phyloP scores from a whole-genome alignment of 2,329 filamentous ascomycete genomes.

The Escovopsis sp. region DNA sequence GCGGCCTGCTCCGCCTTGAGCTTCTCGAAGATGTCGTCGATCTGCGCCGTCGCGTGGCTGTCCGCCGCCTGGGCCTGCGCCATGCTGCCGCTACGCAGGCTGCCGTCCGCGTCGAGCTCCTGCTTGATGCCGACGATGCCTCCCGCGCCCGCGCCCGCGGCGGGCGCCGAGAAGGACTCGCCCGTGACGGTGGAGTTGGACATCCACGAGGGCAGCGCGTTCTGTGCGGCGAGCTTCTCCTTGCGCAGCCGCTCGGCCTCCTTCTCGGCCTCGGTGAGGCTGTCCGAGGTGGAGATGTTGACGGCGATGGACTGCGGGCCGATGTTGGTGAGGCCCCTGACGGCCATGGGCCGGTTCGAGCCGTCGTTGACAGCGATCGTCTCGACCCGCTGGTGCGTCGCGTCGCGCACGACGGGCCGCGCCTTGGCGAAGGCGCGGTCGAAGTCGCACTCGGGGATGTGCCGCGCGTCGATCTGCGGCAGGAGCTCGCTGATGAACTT shows the following conservation, averaged over 20 bases:
- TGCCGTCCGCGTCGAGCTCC: slow-evolving; percentile 32
- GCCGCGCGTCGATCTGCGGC: slow-evolving; percentile 58
- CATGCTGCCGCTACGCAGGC: slow-evolving; percentile 15
- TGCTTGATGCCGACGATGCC: slow-evolving; percentile 16
- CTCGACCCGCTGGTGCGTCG: slow-evolving; percentile 47
- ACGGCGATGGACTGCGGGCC: slow-evolving; percentile 55
- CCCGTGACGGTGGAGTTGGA: slow-evolving; percentile 53
- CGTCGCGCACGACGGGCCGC: slow-evolving; percentile 49
- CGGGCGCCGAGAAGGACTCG: slow-evolving; percentile 40
- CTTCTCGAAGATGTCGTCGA: slow-evolving; percentile 53
- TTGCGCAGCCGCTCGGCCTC: slow-evolving; percentile 48
- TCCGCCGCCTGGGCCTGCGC: slow-evolving; percentile 23
- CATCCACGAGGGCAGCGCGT: slow-evolving; percentile 58
- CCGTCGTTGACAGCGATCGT: slow-evolving; percentile 41
- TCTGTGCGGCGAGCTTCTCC: slow-evolving; percentile 50
- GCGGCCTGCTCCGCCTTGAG: slow-evolving; percentile 45
- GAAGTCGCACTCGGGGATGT: slow-evolving; percentile 61
- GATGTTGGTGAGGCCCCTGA: slow-evolving; percentile 51
- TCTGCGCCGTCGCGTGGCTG: slow-evolving; percentile 38
- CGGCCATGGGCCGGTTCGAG: slow-evolving; percentile 45
- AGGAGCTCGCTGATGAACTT: slow-evolving; percentile 63
- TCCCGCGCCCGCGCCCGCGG: slow-evolving; percentile 15
- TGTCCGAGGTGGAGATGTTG: slow-evolving; percentile 50
- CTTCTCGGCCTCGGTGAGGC: slow-evolving; percentile 51
- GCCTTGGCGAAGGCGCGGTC: slow-evolving; percentile 50